phyloP scores from a whole-genome alignment of 1,284 basidiomycete genomes.

The Calocybe gambosa region DNA sequence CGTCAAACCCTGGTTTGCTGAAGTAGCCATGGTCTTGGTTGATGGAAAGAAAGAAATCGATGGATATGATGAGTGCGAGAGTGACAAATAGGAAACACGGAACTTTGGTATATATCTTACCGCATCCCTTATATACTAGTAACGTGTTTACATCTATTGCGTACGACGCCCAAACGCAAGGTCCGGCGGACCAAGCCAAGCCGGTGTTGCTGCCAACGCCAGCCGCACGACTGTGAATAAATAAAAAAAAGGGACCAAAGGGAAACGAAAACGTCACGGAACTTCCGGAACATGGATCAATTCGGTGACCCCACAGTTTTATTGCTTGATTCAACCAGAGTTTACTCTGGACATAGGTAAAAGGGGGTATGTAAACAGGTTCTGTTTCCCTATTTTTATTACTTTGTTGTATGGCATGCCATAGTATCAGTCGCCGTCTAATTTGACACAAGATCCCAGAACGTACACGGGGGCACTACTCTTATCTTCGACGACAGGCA shows the following conservation, averaged over 20 bases:
- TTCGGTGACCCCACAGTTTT: slow-evolving; percentile 5
- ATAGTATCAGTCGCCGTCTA: too few species aligned
- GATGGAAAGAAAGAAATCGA: neutral
- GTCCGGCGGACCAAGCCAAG: slow-evolving; percentile 8
- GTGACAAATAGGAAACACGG: neutral
- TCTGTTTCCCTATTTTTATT: too few species aligned
- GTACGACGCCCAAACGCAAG: neutral
- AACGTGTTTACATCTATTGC: slow-evolving; percentile 14
- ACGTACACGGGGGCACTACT: too few species aligned
- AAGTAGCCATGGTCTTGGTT: slow-evolving; percentile 13
- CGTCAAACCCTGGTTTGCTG: slow-evolving; percentile 12
- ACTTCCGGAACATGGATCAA: slow-evolving; percentile 16
- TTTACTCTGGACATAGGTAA: too few species aligned
- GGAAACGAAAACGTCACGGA: neutral
- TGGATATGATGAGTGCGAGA: neutral
- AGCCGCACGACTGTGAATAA: neutral
- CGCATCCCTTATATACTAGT: slow-evolving; percentile 12
- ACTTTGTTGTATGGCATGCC: too few species aligned
- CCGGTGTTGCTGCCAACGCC: neutral
- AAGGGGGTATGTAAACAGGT: too few species aligned
- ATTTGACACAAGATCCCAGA: too few species aligned
- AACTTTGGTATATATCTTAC: neutral
- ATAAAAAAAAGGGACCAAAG: neutral
- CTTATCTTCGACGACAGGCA: too few species aligned
- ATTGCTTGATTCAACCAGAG: neutral